A percentile compares a stretch with the other conserved stretches of the same genome.
phyloP scores from a whole-genome alignment of 257 asterid genomes.

The Scutellaria minor region DNA sequence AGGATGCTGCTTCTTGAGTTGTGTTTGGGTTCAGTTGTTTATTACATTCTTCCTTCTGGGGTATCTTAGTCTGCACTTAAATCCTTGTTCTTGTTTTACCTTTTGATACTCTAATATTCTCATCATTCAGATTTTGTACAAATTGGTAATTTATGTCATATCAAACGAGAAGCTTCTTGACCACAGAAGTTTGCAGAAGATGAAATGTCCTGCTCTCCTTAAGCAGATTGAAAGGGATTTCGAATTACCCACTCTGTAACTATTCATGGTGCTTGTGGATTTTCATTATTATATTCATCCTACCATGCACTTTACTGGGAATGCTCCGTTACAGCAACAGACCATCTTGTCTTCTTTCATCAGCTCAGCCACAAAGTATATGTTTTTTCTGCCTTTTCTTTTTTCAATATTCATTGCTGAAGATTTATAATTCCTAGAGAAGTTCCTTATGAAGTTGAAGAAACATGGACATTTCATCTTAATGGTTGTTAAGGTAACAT shows the following conservation, averaged over 20 bases:
- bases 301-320: neutral
- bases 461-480: neutral
- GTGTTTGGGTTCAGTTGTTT: slow-evolving; percentile 4
- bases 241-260: neutral
- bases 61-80: slow-evolving; percentile 16
- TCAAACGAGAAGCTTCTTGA: neutral
- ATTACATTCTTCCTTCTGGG: slow-evolving; percentile 12
- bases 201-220: slow-evolving; percentile 1
- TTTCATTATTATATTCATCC: neutral
- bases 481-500: neutral
- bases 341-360: neutral
- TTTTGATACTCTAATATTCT: neutral
- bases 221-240: neutral
- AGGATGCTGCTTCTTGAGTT: slow-evolving; percentile 5
- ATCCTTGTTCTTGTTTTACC: neutral
- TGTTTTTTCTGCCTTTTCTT: neutral
- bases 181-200: neutral
- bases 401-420: neutral
- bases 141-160: slow-evolving; percentile 1
- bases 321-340: neutral
- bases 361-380: neutral
- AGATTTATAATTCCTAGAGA: neutral
- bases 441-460: slow-evolving; percentile 6
- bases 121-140: neutral
- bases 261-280: neutral